phyloP scores from a whole-genome alignment of 2,329 filamentous ascomycete species.

The Stylonectria norvegica region DNA sequence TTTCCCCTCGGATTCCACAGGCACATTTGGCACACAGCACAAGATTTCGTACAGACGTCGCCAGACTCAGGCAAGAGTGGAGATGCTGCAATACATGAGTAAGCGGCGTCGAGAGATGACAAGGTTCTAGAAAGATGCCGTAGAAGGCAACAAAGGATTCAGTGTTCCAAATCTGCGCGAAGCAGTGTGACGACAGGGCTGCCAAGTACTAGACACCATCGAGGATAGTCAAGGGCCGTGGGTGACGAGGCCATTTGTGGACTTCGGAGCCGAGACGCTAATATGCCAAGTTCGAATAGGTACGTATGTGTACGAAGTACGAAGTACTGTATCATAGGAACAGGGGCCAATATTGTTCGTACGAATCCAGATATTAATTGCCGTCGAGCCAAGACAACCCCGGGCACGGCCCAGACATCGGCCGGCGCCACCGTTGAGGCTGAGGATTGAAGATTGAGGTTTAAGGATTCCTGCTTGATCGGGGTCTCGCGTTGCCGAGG shows the following conservation, averaged over 20 bases:
- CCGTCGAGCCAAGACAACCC: neutral
- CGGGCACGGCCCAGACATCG: conserved; percentile 12
- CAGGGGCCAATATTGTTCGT: too few relatives aligned
- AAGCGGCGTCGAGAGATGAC: neutral
- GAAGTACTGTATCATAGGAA: too few relatives aligned
- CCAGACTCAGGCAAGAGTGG: neutral
- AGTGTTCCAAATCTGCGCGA: neutral
- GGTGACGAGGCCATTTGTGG: neutral
- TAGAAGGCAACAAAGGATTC: neutral
- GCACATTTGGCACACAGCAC: neutral
- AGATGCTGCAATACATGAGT: neutral
- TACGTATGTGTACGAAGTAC: too few relatives aligned
- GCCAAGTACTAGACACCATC: neutral
- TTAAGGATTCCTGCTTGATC: neutral
- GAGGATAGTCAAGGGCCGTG: neutral
- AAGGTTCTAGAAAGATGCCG: neutral
- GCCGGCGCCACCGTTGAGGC: conserved; percentile 4
- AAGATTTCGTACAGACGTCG: neutral
- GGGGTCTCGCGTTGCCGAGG: neutral
- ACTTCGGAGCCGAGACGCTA: neutral
- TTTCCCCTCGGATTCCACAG: neutral
- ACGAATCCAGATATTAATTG: too few relatives aligned
- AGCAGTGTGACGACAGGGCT: neutral
- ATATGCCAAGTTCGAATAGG: too few relatives aligned
- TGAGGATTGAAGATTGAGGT: neutral